Conservation (phyloP, 2,329 filamentous ascomycete species). For the Ophiostoma sp. region DNA sequence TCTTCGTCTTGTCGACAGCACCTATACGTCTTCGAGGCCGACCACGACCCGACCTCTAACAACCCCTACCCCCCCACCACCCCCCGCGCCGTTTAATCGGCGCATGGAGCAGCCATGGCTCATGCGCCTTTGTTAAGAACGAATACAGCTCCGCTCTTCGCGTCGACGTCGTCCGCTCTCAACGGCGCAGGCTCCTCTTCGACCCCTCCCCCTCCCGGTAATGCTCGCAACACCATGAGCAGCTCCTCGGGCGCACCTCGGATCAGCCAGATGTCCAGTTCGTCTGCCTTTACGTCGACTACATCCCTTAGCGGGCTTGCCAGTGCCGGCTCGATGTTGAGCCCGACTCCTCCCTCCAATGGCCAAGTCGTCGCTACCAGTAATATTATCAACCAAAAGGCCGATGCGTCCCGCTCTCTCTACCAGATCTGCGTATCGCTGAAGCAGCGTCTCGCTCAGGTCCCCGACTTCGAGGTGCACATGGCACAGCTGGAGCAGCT, state of each 20-base stretch:
- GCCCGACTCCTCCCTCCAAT: constrained; percentile 38
- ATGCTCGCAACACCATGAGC: constrained; percentile 43
- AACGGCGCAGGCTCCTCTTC: constrained; percentile 38
- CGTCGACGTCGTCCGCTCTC: constrained; percentile 39
- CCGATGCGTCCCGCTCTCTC: constrained; percentile 82
- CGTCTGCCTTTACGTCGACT: constrained; percentile 50
- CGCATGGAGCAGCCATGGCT: constrained; percentile 51
- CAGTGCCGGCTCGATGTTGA: constrained; percentile 36
- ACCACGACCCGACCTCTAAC: background rate
- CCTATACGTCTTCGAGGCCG: too few relatives aligned
- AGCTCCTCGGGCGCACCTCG: constrained; percentile 41
- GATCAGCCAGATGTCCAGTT: constrained; percentile 58
- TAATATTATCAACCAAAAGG: constrained; percentile 96
- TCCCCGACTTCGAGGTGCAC: constrained; percentile 75
- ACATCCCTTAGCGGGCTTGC: constrained; percentile 48
- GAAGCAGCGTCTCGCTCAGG: constrained; percentile 72
- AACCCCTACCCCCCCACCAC: background rate
- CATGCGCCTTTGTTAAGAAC: constrained; percentile 55
- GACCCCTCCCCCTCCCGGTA: constrained; percentile 20
- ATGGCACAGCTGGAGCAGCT: constrained; percentile 65
- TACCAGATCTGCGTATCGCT: constrained; percentile 92
- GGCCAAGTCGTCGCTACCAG: constrained; percentile 69
- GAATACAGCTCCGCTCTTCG: constrained; percentile 53
- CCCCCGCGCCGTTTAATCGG: constrained; percentile 18
- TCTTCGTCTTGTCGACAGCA: background rate